Conservation (phyloP, 1,284 basidiomycete genomes). For the Tilletia indica region DNA sequence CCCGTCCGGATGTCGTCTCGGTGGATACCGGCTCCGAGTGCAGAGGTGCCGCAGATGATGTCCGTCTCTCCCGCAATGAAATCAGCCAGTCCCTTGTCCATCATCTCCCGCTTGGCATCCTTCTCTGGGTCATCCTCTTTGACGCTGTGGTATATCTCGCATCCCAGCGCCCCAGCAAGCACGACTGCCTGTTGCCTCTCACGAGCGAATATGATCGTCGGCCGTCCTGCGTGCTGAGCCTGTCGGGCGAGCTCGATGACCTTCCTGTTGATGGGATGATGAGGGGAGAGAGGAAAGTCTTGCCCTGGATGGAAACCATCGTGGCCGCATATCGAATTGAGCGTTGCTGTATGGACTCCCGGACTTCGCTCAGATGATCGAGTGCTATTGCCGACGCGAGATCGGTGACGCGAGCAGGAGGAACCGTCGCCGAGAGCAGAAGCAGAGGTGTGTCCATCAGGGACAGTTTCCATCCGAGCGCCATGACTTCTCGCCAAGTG, state of each 20-base stretch:
- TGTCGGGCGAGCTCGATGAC: background rate
- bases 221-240: background rate
- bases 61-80: background rate
- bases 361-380: background rate
- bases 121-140: background rate
- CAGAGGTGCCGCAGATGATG: too few species aligned
- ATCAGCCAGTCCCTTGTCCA: background rate
- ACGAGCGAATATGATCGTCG: background rate
- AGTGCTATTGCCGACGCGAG: background rate
- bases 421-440: background rate
- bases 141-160: background rate
- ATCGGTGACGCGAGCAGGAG: background rate
- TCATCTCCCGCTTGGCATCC: background rate
- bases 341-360: background rate
- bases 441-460: background rate
- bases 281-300: background rate
- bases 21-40: too few species aligned
- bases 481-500: background rate
- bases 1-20: too few species aligned
- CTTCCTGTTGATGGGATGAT: background rate
- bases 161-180: background rate
- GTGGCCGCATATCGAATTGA: background rate
- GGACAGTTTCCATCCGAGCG: background rate
- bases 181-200: background rate
- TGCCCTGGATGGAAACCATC: background rate